These are phyloP conservation scores for Lentinula lateritia DNA, from an alignment of 768 basidiomycete species.

Conservation along the genomic window DNA sequence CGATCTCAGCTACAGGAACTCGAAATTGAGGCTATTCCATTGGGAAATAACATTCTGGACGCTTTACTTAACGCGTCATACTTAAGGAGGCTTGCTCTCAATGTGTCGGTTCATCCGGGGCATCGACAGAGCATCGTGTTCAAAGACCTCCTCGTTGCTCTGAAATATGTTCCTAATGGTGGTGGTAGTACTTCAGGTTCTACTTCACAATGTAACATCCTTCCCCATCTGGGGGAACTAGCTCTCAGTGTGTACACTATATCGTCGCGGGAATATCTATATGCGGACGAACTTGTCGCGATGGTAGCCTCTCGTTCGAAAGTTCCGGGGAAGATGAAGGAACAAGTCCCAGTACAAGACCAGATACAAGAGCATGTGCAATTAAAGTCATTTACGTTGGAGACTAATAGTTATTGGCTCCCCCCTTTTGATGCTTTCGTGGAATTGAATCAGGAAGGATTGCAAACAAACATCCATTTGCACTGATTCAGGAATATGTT, in stretches of 20 bases:
- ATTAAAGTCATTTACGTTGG: background rate
- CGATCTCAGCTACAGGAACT: background rate
- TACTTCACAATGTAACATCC: background rate
- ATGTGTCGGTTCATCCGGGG: background rate
- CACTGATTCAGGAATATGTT: background rate
- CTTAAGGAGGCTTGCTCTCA: background rate
- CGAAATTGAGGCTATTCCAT: background rate
- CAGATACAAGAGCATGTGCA: background rate
- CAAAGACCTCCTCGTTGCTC: background rate
- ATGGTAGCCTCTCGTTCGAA: background rate
- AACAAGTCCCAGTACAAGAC: no score
- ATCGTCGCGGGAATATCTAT: background rate
- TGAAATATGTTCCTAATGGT: background rate
- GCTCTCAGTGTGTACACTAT: background rate
- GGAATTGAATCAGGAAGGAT: background rate
- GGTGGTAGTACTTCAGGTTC: no score
- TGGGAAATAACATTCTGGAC: background rate
- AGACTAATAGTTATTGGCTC: background rate
- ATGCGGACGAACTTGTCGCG: background rate
- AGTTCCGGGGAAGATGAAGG: background rate
- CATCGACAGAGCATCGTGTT: background rate
- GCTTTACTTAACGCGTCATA: background rate
- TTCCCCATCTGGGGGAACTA: background rate
- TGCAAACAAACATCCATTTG: background rate
- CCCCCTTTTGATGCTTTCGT: background rate